These are phyloP conservation scores for Backusella luteola DNA, from an alignment of 192 early-diverging fungal species.

Conservation along the genomic window DNA sequence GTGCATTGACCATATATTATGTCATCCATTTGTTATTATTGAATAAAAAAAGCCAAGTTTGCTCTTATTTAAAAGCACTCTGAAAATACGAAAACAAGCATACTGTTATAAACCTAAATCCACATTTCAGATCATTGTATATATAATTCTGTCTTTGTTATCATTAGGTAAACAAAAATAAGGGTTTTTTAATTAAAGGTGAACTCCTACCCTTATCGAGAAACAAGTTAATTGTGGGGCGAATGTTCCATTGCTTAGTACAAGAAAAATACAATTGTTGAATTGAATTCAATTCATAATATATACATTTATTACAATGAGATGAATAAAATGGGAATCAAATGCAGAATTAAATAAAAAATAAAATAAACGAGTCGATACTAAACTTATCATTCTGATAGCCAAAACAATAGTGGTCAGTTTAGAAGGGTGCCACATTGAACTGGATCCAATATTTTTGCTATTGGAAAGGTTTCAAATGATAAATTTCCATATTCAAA, in stretches of 20 bases:
- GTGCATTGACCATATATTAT: background rate
- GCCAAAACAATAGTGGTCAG: background rate
- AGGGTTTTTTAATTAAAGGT: background rate
- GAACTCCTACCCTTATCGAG: background rate
- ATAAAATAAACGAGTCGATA: background rate
- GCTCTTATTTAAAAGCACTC: background rate
- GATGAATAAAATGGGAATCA: background rate
- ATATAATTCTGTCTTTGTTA: background rate
- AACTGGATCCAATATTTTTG: background rate
- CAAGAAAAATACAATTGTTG: background rate
- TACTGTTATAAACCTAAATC: background rate
- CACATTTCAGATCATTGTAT: background rate
- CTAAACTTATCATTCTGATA: background rate
- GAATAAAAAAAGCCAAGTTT: background rate
- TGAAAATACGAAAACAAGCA: background rate
- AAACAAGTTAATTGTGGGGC: background rate
- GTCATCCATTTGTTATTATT: background rate
- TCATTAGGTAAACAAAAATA: background rate
- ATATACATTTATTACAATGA: background rate
- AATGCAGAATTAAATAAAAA: background rate
- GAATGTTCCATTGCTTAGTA: background rate
- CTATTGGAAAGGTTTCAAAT: conserved; percentile 5
- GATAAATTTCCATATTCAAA: background rate
- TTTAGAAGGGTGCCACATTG: background rate
- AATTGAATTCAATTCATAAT: background rate